A percentile compares a stretch with the other conserved stretches of the same genome.
phyloP scores from a whole-genome alignment of 2,329 filamentous ascomycete genomes.

The Aspergillus floridensis region DNA sequence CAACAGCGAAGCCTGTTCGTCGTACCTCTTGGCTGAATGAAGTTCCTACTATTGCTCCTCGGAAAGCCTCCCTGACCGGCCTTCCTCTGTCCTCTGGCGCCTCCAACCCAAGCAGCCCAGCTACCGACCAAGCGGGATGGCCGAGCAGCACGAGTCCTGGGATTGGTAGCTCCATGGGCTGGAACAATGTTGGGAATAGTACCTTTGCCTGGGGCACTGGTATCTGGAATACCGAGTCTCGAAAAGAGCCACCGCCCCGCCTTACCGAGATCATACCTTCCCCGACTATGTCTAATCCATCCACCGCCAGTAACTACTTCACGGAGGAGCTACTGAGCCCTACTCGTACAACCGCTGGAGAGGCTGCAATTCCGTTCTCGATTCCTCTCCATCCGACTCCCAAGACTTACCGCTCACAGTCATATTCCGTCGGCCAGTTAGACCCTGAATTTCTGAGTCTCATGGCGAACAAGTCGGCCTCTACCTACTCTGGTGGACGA shows the following conservation, averaged over 20 bases:
- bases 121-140: conserved; percentile 59
- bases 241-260: conserved; percentile 73
- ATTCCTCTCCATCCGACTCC: conserved; percentile 86
- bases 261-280: conserved; percentile 73
- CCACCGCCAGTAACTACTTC: conserved; percentile 50
- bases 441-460: conserved; percentile 60
- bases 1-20: conserved; percentile 62
- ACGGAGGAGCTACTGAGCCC: conserved; percentile 55
- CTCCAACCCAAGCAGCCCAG: conserved; percentile 78
- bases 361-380: conserved; percentile 71
- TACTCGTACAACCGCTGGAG: conserved; percentile 45
- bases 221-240: conserved; percentile 75
- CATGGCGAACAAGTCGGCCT: conserved; percentile 32
- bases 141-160: conserved; percentile 35
- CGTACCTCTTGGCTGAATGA: conserved; percentile 87
- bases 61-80: conserved; percentile 74
- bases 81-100: conserved; percentile 73
- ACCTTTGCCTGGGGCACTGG: conserved; percentile 70
- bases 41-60: conserved; percentile 64
- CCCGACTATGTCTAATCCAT: conserved; percentile 61
- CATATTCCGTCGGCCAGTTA: conserved; percentile 89
- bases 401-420: conserved; percentile 92
- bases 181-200: conserved; percentile 46
- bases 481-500: conserved; percentile 31
- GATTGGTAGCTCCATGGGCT: conserved; percentile 41